Conservation (phyloP, 1,139 yeast genomes). For the Diutina rugosa region DNA sequence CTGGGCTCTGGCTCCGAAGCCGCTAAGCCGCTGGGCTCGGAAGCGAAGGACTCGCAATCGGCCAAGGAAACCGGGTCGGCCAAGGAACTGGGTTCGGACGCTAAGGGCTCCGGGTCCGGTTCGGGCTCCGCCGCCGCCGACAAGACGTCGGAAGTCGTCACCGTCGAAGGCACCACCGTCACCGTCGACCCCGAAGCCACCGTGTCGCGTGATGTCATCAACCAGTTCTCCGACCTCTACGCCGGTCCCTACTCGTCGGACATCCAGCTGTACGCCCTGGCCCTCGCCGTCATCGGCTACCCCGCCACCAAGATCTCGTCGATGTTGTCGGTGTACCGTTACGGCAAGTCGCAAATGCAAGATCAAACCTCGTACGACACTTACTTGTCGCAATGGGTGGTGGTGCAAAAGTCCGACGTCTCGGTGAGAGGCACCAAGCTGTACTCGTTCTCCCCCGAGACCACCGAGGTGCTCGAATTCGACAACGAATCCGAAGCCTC, state of each 20-base stretch:
- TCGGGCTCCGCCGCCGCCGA: neutral
- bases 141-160: neutral
- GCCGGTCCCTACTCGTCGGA: conserved; percentile 2
- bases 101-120: neutral
- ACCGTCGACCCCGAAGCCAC: neutral
- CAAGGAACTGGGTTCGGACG: neutral
- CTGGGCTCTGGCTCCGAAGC: neutral
- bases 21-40: neutral
- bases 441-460: neutral
- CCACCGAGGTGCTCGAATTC: neutral
- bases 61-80: neutral
- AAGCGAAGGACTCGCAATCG: neutral
- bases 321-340: conserved; percentile 2
- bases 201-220: neutral
- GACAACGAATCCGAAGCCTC: neutral
- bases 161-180: neutral
- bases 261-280: neutral
- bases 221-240: neutral
- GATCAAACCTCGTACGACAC: conserved; percentile 1
- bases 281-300: conserved; percentile 1
- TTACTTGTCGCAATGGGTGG: conserved; percentile 1
- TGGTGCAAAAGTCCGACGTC: neutral
- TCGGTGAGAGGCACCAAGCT: conserved; percentile 1
- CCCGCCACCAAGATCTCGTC: neutral
- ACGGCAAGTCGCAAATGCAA: neutral